phyloP scores from a whole-genome alignment of 768 basidiomycete species.

The Baorangia bicolor region DNA sequence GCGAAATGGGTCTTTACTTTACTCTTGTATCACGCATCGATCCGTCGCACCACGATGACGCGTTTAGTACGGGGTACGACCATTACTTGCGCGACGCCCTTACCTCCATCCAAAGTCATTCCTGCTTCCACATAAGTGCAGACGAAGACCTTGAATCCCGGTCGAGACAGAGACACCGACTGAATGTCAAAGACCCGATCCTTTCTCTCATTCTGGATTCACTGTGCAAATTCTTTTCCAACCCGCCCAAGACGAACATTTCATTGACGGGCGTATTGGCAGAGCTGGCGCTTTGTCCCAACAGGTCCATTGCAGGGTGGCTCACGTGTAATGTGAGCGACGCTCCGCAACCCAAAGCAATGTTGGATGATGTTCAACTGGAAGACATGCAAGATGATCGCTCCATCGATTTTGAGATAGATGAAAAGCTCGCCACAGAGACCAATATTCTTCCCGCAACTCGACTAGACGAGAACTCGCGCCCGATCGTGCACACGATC shows the following conservation, averaged over 20 bases:
- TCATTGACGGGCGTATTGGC: constrained; percentile 82
- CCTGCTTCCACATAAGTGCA: constrained; percentile 49
- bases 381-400: constrained; percentile 72
- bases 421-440: constrained; percentile 60
- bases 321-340: constrained; percentile 64
- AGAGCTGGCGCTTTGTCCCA: constrained; percentile 78
- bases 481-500: constrained; percentile 79
- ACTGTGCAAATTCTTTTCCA: constrained; percentile 77
- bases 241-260: constrained; percentile 84
- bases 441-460: constrained; percentile 60
- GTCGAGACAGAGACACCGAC: constrained; percentile 61
- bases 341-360: constrained; percentile 13
- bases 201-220: constrained; percentile 68
- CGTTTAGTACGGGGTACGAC: constrained; percentile 83
- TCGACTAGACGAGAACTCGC: constrained; percentile 66
- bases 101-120: constrained; percentile 61
- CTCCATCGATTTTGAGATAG: constrained; percentile 75
- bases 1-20: constrained; percentile 80
- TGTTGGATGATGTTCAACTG: constrained; percentile 6
- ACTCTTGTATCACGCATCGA: constrained; percentile 76
- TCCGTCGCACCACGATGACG: constrained; percentile 63
- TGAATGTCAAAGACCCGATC: constrained; percentile 77
- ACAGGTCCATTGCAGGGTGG: constrained; percentile 88
- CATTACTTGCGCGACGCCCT: constrained; percentile 81
- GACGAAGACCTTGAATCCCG: constrained; percentile 41